A percentile compares a stretch with the other conserved stretches of the same genome.
phyloP scores from a whole-genome alignment of 129 eudicot genomes.

The Artemisia argyi region DNA sequence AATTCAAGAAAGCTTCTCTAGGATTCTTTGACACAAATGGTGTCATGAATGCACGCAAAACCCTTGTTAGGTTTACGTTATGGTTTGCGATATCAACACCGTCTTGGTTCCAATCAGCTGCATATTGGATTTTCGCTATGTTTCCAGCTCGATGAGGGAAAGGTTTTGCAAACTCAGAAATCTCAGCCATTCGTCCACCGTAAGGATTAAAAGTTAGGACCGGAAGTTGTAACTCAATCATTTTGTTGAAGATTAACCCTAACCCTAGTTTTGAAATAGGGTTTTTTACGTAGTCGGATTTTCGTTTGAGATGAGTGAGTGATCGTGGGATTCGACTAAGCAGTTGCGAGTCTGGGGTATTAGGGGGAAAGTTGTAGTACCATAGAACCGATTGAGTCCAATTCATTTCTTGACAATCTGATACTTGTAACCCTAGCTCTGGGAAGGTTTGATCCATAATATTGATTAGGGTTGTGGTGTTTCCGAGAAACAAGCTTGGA shows the following conservation, averaged over 20 bases:
- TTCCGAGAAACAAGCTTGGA: slow-evolving; percentile 39
- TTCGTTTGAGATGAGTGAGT: slow-evolving; percentile 32
- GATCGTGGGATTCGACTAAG: slow-evolving; percentile 20
- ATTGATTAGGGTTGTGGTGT: slow-evolving; percentile 17
- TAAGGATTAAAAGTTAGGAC: slow-evolving; percentile 35
- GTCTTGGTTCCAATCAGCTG: slow-evolving; percentile 33
- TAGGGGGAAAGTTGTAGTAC: slow-evolving; percentile 30
- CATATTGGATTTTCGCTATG: slow-evolving; percentile 39
- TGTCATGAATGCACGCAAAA: slow-evolving; percentile 30
- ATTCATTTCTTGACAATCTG: slow-evolving; percentile 43
- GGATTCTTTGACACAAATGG: slow-evolving; percentile 44
- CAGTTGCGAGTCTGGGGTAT: slow-evolving; percentile 16
- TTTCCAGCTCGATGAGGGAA: slow-evolving; percentile 68
- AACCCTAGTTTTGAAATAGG: slow-evolving; percentile 44
- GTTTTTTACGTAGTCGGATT: slow-evolving; percentile 47
- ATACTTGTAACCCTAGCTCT: slow-evolving; percentile 35
- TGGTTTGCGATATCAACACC: not conserved
- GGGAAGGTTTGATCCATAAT: slow-evolving; percentile 38
- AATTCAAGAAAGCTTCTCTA: slow-evolving; percentile 40
- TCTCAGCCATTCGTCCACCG: slow-evolving; percentile 62
- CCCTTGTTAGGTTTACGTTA: slow-evolving; percentile 25
- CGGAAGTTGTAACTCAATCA: slow-evolving; percentile 18
- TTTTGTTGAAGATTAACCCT: slow-evolving; percentile 31
- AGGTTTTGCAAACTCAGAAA: slow-evolving; percentile 44
- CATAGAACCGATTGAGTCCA: slow-evolving; percentile 48